A percentile compares a stretch with the other conserved stretches of the same genome.
These are phyloP conservation scores for Colletotrichum kahawae DNA, from an alignment of 2,329 filamentous ascomycete genomes.

Conservation along the genomic window DNA sequence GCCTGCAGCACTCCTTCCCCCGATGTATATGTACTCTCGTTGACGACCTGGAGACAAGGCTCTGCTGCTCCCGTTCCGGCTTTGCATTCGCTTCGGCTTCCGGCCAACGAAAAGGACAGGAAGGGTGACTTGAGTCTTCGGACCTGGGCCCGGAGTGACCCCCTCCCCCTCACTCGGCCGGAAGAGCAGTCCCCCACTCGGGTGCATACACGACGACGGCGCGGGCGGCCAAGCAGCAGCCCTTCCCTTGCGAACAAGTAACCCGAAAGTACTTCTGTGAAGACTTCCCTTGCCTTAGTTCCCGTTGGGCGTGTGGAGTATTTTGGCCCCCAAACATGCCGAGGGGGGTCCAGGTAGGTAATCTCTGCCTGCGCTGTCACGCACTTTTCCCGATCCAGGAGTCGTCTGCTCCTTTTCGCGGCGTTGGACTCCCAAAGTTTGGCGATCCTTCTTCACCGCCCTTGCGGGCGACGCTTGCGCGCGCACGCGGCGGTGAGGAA, in stretches of 20 bases:
- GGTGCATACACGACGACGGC: background rate
- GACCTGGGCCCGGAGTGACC: background rate
- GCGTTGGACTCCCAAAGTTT: background rate
- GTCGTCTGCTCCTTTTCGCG: background rate
- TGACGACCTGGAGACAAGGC: background rate
- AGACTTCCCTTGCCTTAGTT: background rate
- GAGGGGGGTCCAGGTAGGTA: background rate
- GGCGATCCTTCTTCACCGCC: background rate
- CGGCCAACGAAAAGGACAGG: background rate
- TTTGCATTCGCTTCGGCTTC: background rate
- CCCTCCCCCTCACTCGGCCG: background rate
- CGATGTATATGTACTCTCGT: background rate
- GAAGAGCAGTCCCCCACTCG: background rate
- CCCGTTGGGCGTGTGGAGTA: background rate
- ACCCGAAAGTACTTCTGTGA: background rate
- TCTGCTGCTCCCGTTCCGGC: background rate
- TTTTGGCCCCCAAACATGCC: background rate
- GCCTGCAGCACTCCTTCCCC: background rate
- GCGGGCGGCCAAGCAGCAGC: background rate
- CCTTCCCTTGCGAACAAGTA: background rate
- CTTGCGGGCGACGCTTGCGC: background rate
- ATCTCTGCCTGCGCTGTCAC: background rate
- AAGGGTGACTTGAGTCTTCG: background rate
- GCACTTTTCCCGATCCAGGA: background rate
- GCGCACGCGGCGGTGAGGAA: background rate